A percentile compares a stretch with the other conserved stretches of the same genome.
phyloP scores from a whole-genome alignment of 202 grass and related monocot species.

The Carex arenaria region DNA sequence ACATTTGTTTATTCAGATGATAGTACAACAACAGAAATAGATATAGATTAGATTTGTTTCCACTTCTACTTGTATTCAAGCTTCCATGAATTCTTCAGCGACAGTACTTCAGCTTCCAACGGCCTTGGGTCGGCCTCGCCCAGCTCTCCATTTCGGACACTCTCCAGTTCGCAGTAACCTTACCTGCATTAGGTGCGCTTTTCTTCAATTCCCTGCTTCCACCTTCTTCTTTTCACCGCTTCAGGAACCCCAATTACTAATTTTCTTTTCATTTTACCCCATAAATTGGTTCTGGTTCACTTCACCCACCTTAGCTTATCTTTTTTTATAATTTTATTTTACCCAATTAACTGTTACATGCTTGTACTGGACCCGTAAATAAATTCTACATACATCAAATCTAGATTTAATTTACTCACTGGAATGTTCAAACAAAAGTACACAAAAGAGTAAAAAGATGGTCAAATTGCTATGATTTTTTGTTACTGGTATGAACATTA shows the following conservation, averaged over 20 bases:
- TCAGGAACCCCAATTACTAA: background rate
- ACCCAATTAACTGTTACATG: background rate
- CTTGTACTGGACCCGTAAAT: background rate
- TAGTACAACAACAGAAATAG: too few relatives aligned
- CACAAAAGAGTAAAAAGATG: background rate
- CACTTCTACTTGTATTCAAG: background rate
- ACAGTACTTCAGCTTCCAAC: conserved; percentile 40
- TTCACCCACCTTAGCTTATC: background rate
- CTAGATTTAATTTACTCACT: background rate
- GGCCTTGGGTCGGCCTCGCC: background rate
- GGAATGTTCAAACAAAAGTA: background rate
- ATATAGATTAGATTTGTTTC: background rate
- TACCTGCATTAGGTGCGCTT: conserved; percentile 32
- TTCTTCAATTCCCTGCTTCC: background rate
- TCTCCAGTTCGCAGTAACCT: conserved; percentile 20
- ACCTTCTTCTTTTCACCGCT: background rate
- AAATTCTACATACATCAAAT: background rate
- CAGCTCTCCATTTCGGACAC: background rate
- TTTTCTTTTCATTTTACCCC: too few relatives aligned
- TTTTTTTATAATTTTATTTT: background rate
- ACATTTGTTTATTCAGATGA: too few relatives aligned
- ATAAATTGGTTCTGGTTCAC: too few relatives aligned
- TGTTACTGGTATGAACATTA: background rate
- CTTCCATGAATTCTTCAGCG: conserved; percentile 37
- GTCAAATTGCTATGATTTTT: background rate